Percentiles rank a stretch among this genome's conserved stretches.
phyloP scores from a whole-genome alignment of 441 rosid species.

The Gossypium schwendimanii region DNA sequence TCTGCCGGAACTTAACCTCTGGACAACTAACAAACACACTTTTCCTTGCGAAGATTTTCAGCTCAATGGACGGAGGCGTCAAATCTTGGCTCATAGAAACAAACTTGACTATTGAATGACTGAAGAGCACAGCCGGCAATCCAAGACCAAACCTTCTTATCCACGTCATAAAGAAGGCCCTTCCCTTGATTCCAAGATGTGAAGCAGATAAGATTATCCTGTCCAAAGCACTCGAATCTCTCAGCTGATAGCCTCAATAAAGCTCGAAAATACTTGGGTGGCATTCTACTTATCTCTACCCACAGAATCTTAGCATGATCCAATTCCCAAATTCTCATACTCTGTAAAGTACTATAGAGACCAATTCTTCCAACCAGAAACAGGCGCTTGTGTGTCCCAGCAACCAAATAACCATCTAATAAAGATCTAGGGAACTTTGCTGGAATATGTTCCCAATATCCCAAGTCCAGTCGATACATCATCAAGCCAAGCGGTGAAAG shows the following conservation, averaged over 20 bases:
- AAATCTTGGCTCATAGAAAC: conserved; percentile 93
- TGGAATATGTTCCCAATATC: conserved; percentile 87
- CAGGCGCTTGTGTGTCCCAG: conserved; percentile 77
- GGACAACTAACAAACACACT: not conserved
- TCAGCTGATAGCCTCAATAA: conserved; percentile 80
- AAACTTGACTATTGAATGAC: conserved; percentile 88
- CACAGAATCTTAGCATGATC: conserved; percentile 64
- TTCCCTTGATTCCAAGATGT: conserved; percentile 70
- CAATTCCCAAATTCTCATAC: conserved; percentile 92
- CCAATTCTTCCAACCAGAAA: conserved; percentile 89
- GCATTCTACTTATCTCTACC: conserved; percentile 93
- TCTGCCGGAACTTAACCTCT: conserved; percentile 1
- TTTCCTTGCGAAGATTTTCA: not conserved
- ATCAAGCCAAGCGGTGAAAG: conserved; percentile 91
- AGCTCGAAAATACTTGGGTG: conserved; percentile 71
- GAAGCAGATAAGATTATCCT: conserved; percentile 83
- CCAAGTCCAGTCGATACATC: conserved; percentile 72
- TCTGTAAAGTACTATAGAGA: conserved; percentile 76
- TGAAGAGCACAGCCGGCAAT: conserved; percentile 88
- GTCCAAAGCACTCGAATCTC: conserved; percentile 92
- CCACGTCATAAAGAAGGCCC: conserved; percentile 48
- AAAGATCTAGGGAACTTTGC: conserved; percentile 84
- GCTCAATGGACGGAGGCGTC: conserved; percentile 55
- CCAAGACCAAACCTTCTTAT: conserved; percentile 88
- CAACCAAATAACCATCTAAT: conserved; percentile 86